Percentiles rank a stretch among this genome's conserved stretches.
These are phyloP conservation scores for Excoecaria cochinchinensis DNA, from an alignment of 345 rosid species.

Conservation along the genomic window DNA sequence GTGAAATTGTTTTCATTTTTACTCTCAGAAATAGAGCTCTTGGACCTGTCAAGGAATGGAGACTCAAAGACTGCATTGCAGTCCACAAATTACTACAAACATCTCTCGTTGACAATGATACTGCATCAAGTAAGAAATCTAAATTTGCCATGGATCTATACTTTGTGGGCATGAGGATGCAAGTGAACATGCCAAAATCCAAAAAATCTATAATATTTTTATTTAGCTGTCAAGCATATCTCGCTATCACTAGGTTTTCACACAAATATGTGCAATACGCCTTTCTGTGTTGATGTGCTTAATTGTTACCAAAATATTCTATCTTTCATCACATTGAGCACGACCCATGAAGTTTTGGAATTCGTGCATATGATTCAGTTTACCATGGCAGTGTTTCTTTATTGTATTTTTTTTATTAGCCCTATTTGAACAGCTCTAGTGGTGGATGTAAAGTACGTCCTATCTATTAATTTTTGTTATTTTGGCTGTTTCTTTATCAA, in stretches of 20 bases:
- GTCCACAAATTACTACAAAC: conserved; percentile 64
- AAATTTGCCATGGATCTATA: not conserved
- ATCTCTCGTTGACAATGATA: conserved; percentile 56
- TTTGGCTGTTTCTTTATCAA: too few relatives aligned
- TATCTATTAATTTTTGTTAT: too few relatives aligned
- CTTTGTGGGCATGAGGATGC: not conserved
- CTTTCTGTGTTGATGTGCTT: not conserved
- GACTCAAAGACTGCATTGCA: conserved; percentile 75
- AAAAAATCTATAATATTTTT: not conserved
- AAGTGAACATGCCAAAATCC: not conserved
- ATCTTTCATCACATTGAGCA: not conserved
- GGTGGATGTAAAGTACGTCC: not conserved
- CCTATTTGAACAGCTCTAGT: not conserved
- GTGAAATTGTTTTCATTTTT: not conserved
- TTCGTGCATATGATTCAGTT: not conserved
- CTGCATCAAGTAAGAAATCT: conserved; percentile 68
- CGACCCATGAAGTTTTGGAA: not conserved
- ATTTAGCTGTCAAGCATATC: not conserved
- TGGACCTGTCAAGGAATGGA: conserved; percentile 71
- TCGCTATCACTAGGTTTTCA: not conserved
- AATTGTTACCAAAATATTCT: not conserved
- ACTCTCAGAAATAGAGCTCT: conserved; percentile 58
- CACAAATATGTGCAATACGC: not conserved
- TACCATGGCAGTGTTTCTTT: too few relatives aligned
- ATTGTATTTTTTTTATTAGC: not conserved